Conservation (phyloP, 495 filamentous ascomycete species). For the Bryoglossum gracile region DNA sequence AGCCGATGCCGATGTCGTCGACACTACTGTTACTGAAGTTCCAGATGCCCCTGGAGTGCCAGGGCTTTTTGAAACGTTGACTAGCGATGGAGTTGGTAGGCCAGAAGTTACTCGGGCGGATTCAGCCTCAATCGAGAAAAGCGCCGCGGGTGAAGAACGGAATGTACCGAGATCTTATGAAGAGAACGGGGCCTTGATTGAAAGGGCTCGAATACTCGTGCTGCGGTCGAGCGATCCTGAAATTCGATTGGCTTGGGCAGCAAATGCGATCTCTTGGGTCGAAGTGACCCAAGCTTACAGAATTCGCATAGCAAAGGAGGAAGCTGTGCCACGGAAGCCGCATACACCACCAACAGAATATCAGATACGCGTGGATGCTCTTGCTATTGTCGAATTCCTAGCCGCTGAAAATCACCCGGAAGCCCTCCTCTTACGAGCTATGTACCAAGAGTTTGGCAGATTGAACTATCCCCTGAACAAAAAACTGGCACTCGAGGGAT, state of each 20-base stretch:
- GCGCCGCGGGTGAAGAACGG: no score
- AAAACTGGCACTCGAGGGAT: constrained; percentile 87
- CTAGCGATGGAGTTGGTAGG: no score
- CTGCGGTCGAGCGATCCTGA: constrained; percentile 91
- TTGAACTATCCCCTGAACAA: constrained; percentile 84
- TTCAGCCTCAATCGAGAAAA: constrained; percentile 62
- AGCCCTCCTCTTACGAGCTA: constrained; percentile 87
- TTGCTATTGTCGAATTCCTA: constrained; percentile 85
- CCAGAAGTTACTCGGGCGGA: constrained; percentile 22
- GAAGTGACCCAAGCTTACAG: constrained; percentile 61
- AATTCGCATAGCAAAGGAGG: constrained; percentile 20
- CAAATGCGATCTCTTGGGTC: constrained; percentile 83
- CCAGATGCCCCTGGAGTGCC: no score
- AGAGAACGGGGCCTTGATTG: constrained; percentile 80
- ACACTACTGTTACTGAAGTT: no score
- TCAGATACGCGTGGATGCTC: constrained; percentile 76
- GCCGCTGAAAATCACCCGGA: constrained; percentile 89
- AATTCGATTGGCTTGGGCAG: constrained; percentile 94
- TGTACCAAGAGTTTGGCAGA: constrained; percentile 98
- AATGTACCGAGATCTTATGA: constrained; percentile 94
- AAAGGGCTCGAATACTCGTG: constrained; percentile 72
- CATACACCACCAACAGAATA: constrained; percentile 91
- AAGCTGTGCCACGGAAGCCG: constrained; percentile 60
- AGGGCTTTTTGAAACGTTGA: no score
- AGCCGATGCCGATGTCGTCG: no score